These are phyloP conservation scores for Shiraia bambusicola DNA, from an alignment of 2,329 filamentous ascomycete species.

Conservation along the genomic window DNA sequence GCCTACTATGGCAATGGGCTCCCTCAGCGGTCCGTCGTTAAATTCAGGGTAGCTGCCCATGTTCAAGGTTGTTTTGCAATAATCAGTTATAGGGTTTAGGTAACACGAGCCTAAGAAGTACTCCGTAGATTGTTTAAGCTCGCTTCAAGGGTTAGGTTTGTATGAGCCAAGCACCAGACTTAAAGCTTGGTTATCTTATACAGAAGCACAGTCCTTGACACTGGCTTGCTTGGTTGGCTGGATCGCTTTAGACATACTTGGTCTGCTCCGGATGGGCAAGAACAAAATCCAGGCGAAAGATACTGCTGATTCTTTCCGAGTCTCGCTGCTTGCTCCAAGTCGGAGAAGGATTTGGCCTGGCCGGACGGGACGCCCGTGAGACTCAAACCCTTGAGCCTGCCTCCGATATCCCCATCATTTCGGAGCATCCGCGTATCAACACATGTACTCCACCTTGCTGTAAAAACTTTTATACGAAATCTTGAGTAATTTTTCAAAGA, in stretches of 20 bases:
- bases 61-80: background rate
- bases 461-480: too few relatives aligned
- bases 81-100: background rate
- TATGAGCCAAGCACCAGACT: background rate
- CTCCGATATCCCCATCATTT: constrained; percentile 1
- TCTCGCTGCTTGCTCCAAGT: background rate
- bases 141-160: too few relatives aligned
- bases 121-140: too few relatives aligned
- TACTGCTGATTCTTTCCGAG: background rate
- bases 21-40: background rate
- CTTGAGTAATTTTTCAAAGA: background rate
- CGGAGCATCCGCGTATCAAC: background rate
- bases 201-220: background rate
- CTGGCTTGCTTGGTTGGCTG: background rate
- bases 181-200: background rate
- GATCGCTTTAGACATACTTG: too few relatives aligned
- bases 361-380: background rate
- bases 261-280: background rate
- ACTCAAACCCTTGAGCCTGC: constrained; percentile 1
- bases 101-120: too few relatives aligned
- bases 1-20: constrained; percentile 18
- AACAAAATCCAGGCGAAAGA: background rate
- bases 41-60: constrained; percentile 1
- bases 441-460: too few relatives aligned
- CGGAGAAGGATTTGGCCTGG: background rate